phyloP scores from a whole-genome alignment of 768 basidiomycete species.

The Harrya chromipes region DNA sequence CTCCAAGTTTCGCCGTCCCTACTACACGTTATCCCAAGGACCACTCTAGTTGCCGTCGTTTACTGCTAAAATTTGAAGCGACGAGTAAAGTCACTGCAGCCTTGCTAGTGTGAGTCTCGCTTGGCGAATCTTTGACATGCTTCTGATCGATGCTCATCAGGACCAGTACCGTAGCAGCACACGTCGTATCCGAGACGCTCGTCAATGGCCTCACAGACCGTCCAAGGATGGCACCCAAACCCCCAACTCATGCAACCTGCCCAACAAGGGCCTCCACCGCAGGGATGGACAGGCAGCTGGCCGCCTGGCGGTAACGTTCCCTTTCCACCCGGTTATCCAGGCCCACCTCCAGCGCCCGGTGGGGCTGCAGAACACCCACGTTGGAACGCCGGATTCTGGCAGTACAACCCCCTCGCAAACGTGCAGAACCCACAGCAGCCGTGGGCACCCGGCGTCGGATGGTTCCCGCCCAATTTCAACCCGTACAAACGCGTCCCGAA shows the following conservation, averaged over 20 bases:
- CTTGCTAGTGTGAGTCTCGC: neutral
- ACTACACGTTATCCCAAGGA: slow-evolving; percentile 4
- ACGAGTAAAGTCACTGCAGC: too few species aligned
- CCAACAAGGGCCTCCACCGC: slow-evolving; percentile 19
- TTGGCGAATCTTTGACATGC: neutral
- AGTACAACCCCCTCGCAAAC: slow-evolving; percentile 42
- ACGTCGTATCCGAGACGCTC: neutral
- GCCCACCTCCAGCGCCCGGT: slow-evolving; percentile 55
- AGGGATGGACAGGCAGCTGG: slow-evolving; percentile 39
- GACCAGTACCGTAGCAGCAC: neutral
- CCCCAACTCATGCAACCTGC: slow-evolving; percentile 32
- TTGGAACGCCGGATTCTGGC: slow-evolving; percentile 57
- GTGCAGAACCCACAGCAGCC: slow-evolving; percentile 25
- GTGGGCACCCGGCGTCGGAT: slow-evolving; percentile 34
- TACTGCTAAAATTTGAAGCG: too few species aligned
- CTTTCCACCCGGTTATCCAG: slow-evolving; percentile 36
- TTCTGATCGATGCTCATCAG: slow-evolving; percentile 11
- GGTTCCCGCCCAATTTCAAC: slow-evolving; percentile 39
- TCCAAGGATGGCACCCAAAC: slow-evolving; percentile 33
- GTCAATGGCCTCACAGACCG: slow-evolving; percentile 23
- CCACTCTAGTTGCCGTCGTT: neutral
- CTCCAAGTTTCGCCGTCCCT: neutral
- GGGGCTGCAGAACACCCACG: slow-evolving; percentile 41
- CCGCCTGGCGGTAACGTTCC: slow-evolving; percentile 28
- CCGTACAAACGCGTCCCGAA: slow-evolving; percentile 66